Conservation (phyloP, 1,284 basidiomycete species). For the Chalciporus sp. region DNA sequence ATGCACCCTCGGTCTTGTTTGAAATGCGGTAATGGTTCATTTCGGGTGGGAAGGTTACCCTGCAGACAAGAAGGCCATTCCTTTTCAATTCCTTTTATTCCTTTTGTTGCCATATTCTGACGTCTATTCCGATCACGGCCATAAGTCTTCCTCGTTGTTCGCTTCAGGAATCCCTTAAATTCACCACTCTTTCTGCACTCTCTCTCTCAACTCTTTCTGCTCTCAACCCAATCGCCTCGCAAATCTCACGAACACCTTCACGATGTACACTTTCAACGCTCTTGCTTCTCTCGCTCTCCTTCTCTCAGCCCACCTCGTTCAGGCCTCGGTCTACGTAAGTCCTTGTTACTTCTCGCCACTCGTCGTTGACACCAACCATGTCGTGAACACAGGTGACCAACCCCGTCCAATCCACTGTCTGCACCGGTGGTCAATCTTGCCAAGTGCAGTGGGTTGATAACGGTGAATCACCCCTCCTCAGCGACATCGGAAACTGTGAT, state of each 20-base stretch:
- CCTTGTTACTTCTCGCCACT: rapidly evolving
- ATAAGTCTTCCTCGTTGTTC: slow-evolving; percentile 18
- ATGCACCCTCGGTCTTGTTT: slow-evolving; percentile 1
- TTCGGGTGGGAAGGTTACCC: slow-evolving; percentile 8
- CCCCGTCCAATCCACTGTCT: slow-evolving; percentile 46
- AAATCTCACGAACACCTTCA: slow-evolving; percentile 1
- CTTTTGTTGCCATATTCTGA: background rate
- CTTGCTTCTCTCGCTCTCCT: slow-evolving; percentile 25
- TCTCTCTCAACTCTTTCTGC: background rate
- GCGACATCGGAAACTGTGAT: slow-evolving; percentile 48
- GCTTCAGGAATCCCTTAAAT: slow-evolving; percentile 33
- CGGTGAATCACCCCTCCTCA: slow-evolving; percentile 52
- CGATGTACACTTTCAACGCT: slow-evolving; percentile 17
- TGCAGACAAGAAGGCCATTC: background rate
- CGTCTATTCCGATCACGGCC: slow-evolving; percentile 6
- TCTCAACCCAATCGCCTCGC: background rate
- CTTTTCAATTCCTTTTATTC: background rate
- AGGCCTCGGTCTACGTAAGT: slow-evolving; percentile 31
- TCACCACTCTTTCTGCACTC: slow-evolving; percentile 9
- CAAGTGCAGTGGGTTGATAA: slow-evolving; percentile 63
- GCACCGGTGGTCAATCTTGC: slow-evolving; percentile 54
- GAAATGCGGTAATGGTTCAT: slow-evolving; percentile 9
- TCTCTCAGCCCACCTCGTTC: slow-evolving; percentile 14
- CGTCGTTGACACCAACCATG: background rate
- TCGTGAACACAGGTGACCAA: slow-evolving; percentile 47